These are phyloP conservation scores for Hirschioporus abietinus DNA, from an alignment of 768 basidiomycete species.

Conservation along the genomic window DNA sequence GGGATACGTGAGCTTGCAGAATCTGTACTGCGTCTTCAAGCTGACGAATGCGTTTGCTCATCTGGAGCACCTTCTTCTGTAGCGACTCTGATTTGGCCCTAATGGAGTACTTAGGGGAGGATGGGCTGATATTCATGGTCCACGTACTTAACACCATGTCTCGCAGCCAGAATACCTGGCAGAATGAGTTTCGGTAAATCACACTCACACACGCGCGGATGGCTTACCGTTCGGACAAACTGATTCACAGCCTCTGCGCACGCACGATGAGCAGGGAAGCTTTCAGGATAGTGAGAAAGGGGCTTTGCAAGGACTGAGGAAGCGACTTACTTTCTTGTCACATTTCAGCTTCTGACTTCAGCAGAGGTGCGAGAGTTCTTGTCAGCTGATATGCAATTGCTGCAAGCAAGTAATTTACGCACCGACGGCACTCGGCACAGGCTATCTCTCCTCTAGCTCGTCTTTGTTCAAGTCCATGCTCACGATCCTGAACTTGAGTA, in stretches of 20 bases:
- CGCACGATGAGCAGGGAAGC: background rate
- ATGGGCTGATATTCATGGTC: background rate
- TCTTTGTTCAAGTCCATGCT: background rate
- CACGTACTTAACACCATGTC: background rate
- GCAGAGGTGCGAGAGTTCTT: background rate
- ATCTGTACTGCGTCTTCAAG: conserved; percentile 56
- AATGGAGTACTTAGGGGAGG: background rate
- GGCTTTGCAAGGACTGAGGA: background rate
- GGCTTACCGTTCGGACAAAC: background rate
- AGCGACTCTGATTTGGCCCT: conserved; percentile 54
- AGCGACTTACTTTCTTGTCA: background rate
- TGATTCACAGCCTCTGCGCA: background rate
- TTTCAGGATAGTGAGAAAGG: background rate
- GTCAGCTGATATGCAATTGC: background rate
- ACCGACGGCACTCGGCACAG: conserved; percentile 3
- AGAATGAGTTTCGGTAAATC: background rate
- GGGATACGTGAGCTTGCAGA: conserved; percentile 45
- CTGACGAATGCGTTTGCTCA: conserved; percentile 49
- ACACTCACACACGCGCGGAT: background rate
- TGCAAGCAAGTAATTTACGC: background rate
- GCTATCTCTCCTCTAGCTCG: conserved; percentile 2
- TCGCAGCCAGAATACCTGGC: background rate
- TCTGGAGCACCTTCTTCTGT: conserved; percentile 54
- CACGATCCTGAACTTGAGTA: background rate
- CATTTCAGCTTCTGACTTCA: background rate